Base-by-base conservation (phyloP, 495 filamentous ascomycete species). In the Penicillium lividum region DNA sequence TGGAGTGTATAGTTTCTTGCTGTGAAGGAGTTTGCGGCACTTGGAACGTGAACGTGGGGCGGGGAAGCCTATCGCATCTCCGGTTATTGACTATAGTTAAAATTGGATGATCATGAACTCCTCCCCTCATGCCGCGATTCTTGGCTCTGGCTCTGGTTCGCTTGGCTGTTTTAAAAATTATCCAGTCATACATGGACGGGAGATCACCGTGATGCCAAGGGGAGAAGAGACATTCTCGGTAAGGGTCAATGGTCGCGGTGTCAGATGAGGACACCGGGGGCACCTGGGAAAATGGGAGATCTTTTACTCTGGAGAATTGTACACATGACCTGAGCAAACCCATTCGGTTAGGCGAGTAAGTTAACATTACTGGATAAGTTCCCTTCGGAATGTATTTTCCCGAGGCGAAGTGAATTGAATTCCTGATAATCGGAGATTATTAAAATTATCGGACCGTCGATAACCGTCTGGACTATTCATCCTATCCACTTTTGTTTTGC, bases 241-340 rank as follows among this genome's bases (percentile, higher is more conserved):
- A 40, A 40, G 38, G 38, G 13, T 40, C 38, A 40, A 22, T 22
- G 38, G 38, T 47, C 49, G 46, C 46, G 46, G 46, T 49, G 46
- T 27, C 28, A 11, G 38, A 54, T 18, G 51, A 44, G 51, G 29
- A 42, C 51, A 54, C 51, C 34, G 53, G 53, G 40, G 38, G 8
- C 4, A 36, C 53, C 15, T 15, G 56, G 61, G 53, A 58, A 62
- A 65, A 22, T 15, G 56, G 61, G 53, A 58, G 65, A 68, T 68
- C 65, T 57, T 54, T 68, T 63, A 62, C 65, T 63, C 59, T 63
- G 65, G 65, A 52, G 65, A 65, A 36, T 51, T 51, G 54, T 44
- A 65, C 63, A 40, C 66, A 66, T 68, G 63, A 68, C 63, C 62
- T n/a, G 22, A 22, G 22, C 22, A 22, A 53, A 44, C 42, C 4